A percentile compares a stretch with the other conserved stretches of the same genome.
These are phyloP conservation scores for Fusarium brachygibbosum DNA, from an alignment of 2,329 filamentous ascomycete genomes.

Conservation along the genomic window DNA sequence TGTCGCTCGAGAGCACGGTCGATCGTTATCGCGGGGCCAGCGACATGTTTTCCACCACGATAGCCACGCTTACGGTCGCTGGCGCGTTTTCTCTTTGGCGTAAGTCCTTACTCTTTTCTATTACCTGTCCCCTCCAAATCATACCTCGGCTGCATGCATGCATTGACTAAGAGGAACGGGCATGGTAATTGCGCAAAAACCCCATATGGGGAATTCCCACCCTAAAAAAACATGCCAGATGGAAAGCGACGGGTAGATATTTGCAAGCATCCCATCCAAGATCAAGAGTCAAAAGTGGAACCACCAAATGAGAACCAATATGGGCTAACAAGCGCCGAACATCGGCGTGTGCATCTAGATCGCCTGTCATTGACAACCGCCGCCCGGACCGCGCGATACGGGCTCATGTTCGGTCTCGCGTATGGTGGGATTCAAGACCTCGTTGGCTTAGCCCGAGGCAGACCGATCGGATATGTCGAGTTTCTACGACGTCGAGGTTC, in stretches of 20 bases:
- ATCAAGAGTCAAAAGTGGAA: constrained; percentile 14
- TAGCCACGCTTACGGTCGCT: constrained; percentile 86
- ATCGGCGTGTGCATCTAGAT: constrained; percentile 65
- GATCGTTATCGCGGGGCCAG: constrained; percentile 77
- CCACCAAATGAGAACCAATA: constrained; percentile 16
- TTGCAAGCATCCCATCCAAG: constrained; percentile 28
- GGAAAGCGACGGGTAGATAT: constrained; percentile 49
- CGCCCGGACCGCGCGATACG: constrained; percentile 82
- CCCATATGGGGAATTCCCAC: constrained; percentile 37
- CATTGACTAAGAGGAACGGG: constrained; percentile 29
- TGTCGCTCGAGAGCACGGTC: constrained; percentile 86
- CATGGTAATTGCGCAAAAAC: constrained; percentile 21
- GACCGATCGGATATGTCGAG: constrained; percentile 80
- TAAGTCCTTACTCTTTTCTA: constrained; percentile 58
- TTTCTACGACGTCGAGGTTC: constrained; percentile 66
- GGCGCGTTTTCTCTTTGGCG: constrained; percentile 90
- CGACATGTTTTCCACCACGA: constrained; percentile 84
- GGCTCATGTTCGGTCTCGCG: constrained; percentile 80
- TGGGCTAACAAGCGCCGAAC: constrained; percentile 49
- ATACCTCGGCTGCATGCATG: constrained; percentile 23
- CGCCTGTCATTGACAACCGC: constrained; percentile 82
- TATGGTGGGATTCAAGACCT: constrained; percentile 88
- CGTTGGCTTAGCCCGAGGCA: constrained; percentile 76
- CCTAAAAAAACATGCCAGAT: constrained; percentile 17
- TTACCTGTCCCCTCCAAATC: not conserved